Base-by-base conservation (phyloP, 371 early-diverging fungal genomes). In the Apophysomyces trapeziformis region DNA sequence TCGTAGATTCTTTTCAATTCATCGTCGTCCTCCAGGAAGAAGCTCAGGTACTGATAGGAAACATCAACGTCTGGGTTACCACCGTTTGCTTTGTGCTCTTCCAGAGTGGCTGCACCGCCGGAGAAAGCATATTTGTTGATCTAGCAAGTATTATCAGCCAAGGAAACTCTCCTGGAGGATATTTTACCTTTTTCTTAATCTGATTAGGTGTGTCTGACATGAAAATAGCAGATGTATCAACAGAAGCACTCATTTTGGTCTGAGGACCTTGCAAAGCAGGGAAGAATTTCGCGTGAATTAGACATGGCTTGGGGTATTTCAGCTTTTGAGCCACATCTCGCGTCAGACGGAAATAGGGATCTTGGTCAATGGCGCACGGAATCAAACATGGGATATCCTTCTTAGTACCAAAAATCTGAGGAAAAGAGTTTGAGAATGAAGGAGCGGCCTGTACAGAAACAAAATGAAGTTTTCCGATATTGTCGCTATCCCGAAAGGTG, bases 351-450 rank as follows among this genome's bases (percentile, higher is more conserved):
- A 99, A 99, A 86, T 98, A 99, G 64, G 99, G 99, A 73, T 99
- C 99, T 86, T 99, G 99, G 77, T 99, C 99, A 71, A 99, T 98
- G 46, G 99, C 99, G 76, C 96, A 96, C 18, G 99, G 99, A 71
- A 99, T 98, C 77, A 99, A 80, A 78, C 98, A 97, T 9, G 97
- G 97, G 62, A 95, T 90, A 69, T 97, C 95, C 56, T 88, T 89
- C 70, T 92, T 92, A 9, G 74, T 71, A 32, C 98, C 98, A 84
- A 98, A 99, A 68, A 99, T 96, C 58, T 93, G 90, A 37, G 97
- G 97, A 87, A 99, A 99, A 6, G 93, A 84, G 81, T 93, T 95
- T 72, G 95, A 95, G 75, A 99, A 94, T 1, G 96, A 93, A 9
- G 99, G 99, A 0, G 98, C 94, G 11, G 96, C 95, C 84, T 99